Evolutionary conservation across 2,329 filamentous ascomycete species (phyloP), one percentile per base, ranked within the genome.

Genomic region (Diplodia mutila): DNA sequence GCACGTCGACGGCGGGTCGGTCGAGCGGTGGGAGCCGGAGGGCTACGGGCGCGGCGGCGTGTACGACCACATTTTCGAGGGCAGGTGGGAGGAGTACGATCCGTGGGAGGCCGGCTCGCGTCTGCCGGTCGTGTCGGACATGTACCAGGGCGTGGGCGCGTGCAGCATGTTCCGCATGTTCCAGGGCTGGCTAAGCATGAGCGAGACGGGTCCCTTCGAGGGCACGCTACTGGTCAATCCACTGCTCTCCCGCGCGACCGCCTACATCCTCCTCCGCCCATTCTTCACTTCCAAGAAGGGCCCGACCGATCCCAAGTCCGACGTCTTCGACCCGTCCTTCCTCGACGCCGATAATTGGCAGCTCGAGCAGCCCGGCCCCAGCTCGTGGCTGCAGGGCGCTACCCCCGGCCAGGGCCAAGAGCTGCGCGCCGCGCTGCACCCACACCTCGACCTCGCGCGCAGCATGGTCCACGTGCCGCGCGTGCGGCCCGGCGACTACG

Each of bases 101-200:
- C 87, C 93, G 0, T 97, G 90, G 87, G 92, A 97, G 73, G 89
- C 89, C 0, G 88, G 86, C 70, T 85, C 86, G 7, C 86, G 94
- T 4, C 83, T 94, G 0, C 79, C 81, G 0, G 92, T 90, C 3
- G 85, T 88, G 2, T 89, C 87, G 69, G 90, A 97, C 77, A 80
- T 94, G 39, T 95, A 97, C 76, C 85, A 92, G 61, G 92, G 93
- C 0, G 85, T 93, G 0, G 93, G 94, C 0, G 89, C 91, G 0
- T 97, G 92, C 79, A 90, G 86, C 54, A 92, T 93, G 83, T 93
- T 97, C 79, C 86, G 94, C 48, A 91, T 93, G 85, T 94, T 92
- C 77, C 94, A 97, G 79, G 94, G 93, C 21, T 97, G 94, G 94
- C 79, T 97, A 64, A 87, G 86, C 69, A 90, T 97, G 85, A 93